These are phyloP conservation scores for Willaertia magna DNA, from an alignment of 208 protist genomes.

Conservation along the genomic window DNA sequence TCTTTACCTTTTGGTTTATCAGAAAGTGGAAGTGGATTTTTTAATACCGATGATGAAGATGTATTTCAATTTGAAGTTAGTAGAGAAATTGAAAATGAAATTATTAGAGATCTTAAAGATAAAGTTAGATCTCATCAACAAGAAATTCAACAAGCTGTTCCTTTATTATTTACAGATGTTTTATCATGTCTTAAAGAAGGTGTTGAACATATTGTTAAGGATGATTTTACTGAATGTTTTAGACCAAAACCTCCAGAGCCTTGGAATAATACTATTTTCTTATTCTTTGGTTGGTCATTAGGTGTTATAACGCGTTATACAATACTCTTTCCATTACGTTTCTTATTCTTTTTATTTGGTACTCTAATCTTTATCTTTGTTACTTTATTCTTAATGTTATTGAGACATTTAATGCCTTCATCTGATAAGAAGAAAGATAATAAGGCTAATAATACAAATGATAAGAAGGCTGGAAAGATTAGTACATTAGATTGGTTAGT, in stretches of 20 bases:
- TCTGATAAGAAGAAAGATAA: neutral
- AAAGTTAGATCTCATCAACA: neutral
- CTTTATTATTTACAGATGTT: neutral
- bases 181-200: neutral
- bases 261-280: conserved; percentile 9
- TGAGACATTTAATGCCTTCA: neutral
- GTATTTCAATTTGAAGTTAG: neutral
- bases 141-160: neutral
- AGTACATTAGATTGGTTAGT: neutral
- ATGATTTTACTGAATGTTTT: conserved; percentile 15
- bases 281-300: conserved; percentile 11
- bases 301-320: conserved; percentile 9
- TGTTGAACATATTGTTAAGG: neutral
- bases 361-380: neutral
- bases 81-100: neutral
- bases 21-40: neutral
- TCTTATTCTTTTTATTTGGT: conserved; percentile 16
- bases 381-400: conserved; percentile 8
- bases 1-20: neutral
- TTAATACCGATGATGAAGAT: neutral
- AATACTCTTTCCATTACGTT: conserved; percentile 19
- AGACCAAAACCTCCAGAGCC: neutral
- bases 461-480: neutral
- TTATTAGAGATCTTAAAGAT: neutral
- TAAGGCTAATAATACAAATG: neutral